Percentiles rank a stretch among this genome's conserved stretches.
Evolutionary conservation across 495 filamentous ascomycete genomes (phyloP).

Genomic region (Penicillium soppii): DNA sequence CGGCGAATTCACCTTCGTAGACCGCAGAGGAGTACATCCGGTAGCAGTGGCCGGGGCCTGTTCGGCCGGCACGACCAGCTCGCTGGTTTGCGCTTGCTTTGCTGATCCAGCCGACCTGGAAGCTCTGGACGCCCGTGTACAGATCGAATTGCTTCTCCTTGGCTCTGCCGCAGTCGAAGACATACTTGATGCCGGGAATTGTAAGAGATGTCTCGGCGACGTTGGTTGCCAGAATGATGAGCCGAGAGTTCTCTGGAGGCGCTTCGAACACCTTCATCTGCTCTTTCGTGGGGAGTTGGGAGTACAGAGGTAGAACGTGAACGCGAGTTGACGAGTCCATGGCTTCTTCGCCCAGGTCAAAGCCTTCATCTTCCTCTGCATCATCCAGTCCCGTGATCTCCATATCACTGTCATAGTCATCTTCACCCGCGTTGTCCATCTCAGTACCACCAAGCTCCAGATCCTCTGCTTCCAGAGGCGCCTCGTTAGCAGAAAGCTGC

Average conservation of each 20-base stretch:
- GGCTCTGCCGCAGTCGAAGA: slow-evolving; percentile 89
- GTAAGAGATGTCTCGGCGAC: slow-evolving; percentile 96
- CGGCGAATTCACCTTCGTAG: slow-evolving; percentile 84
- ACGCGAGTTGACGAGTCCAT: slow-evolving; percentile 67
- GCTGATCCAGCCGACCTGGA: slow-evolving; percentile 94
- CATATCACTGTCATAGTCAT: slow-evolving; percentile 42
- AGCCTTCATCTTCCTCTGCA: slow-evolving; percentile 56
- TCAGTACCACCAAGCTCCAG: slow-evolving; percentile 70
- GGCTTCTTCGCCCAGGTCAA: slow-evolving; percentile 59
- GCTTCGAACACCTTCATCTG: slow-evolving; percentile 92
- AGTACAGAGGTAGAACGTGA: slow-evolving; percentile 90
- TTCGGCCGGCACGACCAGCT: slow-evolving; percentile 92
- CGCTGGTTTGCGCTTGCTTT: slow-evolving; percentile 94
- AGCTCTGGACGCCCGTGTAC: slow-evolving; percentile 87
- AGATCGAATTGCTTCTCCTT: slow-evolving; percentile 89
- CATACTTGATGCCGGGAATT: slow-evolving; percentile 92
- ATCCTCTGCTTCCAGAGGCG: slow-evolving; percentile 81
- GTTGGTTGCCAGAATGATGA: slow-evolving; percentile 93
- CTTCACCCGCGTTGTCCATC: slow-evolving; percentile 40
- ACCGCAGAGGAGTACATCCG: slow-evolving; percentile 90
- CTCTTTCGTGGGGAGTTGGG: slow-evolving; percentile 88
- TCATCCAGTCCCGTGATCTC: slow-evolving; percentile 52
- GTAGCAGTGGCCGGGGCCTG: slow-evolving; percentile 95
- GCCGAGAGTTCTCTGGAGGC: slow-evolving; percentile 77
- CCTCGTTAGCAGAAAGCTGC: slow-evolving; percentile 72